phyloP scores from a whole-genome alignment of 495 filamentous ascomycete genomes.

The Hypoxylon fuscum region DNA sequence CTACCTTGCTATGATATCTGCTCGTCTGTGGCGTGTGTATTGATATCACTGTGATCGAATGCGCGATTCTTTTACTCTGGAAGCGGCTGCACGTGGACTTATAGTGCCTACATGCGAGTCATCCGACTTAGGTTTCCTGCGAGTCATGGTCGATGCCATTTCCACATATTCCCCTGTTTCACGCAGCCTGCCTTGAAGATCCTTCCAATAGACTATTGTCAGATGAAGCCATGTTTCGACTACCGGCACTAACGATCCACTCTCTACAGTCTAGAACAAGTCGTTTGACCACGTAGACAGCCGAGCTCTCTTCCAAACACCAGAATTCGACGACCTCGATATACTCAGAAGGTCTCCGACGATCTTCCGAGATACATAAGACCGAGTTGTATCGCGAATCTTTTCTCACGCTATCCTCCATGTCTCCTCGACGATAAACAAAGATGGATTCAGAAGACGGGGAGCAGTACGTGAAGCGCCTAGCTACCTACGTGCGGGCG shows the following conservation, averaged over 20 bases:
- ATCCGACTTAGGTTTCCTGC: conserved; percentile 13
- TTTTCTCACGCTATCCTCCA: conserved; percentile 37
- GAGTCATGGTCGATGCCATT: conserved; percentile 23
- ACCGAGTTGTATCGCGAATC: conserved; percentile 18
- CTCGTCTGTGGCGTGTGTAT: conserved; percentile 16
- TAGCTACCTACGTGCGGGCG: conserved; percentile 93
- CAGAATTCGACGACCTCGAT: conserved; percentile 9
- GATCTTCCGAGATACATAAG: conserved; percentile 22
- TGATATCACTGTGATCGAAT: conserved; percentile 25
- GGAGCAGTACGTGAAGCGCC: conserved; percentile 88
- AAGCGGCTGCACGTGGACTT: conserved; percentile 17
- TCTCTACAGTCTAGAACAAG: conserved; percentile 21
- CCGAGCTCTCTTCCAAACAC: conserved; percentile 15
- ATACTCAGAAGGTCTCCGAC: conserved; percentile 13
- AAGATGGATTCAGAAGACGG: conserved; percentile 88
- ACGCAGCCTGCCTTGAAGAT: conserved; percentile 15
- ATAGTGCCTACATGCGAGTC: conserved; percentile 23
- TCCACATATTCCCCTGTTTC: conserved; percentile 14
- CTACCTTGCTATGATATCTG: conserved; percentile 17
- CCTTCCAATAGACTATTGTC: too few species aligned
- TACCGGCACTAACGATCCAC: conserved; percentile 31
- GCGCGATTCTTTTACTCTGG: conserved; percentile 10
- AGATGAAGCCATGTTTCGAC: conserved; percentile 26
- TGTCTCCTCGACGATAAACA: conserved; percentile 50
- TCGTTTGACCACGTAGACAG: conserved; percentile 21